Base-by-base conservation (phyloP, 2,329 filamentous ascomycete genomes). In the Alternaria triticina region DNA sequence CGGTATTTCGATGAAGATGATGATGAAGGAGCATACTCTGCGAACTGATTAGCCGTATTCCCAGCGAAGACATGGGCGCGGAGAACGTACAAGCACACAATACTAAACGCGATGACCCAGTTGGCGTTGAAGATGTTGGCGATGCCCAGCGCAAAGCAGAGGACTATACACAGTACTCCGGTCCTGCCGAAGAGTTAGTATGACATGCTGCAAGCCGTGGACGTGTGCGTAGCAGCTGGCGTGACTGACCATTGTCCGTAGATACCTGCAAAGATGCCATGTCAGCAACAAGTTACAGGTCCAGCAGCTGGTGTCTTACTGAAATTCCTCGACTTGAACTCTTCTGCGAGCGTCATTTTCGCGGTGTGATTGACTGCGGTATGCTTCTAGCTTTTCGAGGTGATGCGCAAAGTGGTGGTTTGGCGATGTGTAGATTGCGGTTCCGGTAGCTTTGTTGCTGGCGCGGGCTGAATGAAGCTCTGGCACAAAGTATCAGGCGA, bases 1-100 rank as follows among this genome's bases (percentile, higher is more conserved):
- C 27, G 96, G 96, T 17, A 99, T 90, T 81, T 99, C 83, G 70
- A 85, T 82, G 75, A 85, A 85, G 73, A 85, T 78, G 72, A 85
- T 82, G 71, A 85, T 74, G 77, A 85, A 84, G 61, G 82, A 71
- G 69, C 74, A 84, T 54, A 83, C 75, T 69, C 85, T 85, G 73
- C 22, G 13, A 8, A 4, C 6, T 30, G 20, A 50, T 71, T 59
- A 71, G 67, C 27, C 17, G 3, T 11, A n/a, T 13, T 15, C 25
- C 30, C 27, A 15, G 50, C 23, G 55, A 52, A 54, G 30, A 28
- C 30, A 7, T 20, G 23, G 17, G 13, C 23, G 28, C 13, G 13
- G 20, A 40, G 12, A 15, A 76, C 82, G 52, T 77, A 85, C 83
- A 85, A 75, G 78, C 83, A 85, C 56, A 85, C 78, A 43, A 84